Conservation (phyloP, 192 early-diverging fungal genomes). For the Lobosporangium transversale region DNA sequence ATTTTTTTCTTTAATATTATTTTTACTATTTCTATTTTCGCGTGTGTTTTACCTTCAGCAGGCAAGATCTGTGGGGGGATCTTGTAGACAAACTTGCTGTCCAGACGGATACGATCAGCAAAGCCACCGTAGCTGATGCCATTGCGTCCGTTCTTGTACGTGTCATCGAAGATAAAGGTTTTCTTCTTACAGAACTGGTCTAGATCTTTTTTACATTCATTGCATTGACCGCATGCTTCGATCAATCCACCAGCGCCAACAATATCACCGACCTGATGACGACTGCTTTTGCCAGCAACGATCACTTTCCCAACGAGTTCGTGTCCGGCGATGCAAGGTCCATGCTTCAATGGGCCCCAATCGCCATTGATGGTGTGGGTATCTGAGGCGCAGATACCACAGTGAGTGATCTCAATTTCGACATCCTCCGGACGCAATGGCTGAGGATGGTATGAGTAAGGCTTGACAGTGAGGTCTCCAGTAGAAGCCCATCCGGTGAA, state of each 20-base stretch:
- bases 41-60: slow-evolving; percentile 43
- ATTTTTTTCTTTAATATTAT: too few relatives aligned
- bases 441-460: slow-evolving; percentile 43
- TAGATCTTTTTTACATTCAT: slow-evolving; percentile 25
- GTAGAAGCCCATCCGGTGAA: slow-evolving; percentile 22
- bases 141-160: slow-evolving; percentile 60
- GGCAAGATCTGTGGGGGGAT: slow-evolving; percentile 62
- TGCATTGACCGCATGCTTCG: slow-evolving; percentile 40
- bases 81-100: slow-evolving; percentile 69
- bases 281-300: slow-evolving; percentile 41
- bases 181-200: slow-evolving; percentile 46
- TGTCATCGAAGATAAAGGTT: slow-evolving; percentile 63
- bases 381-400: slow-evolving; percentile 83
- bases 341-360: slow-evolving; percentile 58
- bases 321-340: slow-evolving; percentile 62
- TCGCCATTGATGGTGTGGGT: slow-evolving; percentile 73
- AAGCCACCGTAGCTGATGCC: slow-evolving; percentile 60
- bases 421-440: slow-evolving; percentile 56
- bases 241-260: slow-evolving; percentile 58
- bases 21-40: too few relatives aligned
- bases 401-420: slow-evolving; percentile 63
- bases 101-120: slow-evolving; percentile 63
- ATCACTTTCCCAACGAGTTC: slow-evolving; percentile 64
- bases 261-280: slow-evolving; percentile 53
- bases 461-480: neutral